Evolutionary conservation across 2,329 filamentous ascomycete genomes (phyloP).

Genomic region (Grosmannia clavigera): DNA sequence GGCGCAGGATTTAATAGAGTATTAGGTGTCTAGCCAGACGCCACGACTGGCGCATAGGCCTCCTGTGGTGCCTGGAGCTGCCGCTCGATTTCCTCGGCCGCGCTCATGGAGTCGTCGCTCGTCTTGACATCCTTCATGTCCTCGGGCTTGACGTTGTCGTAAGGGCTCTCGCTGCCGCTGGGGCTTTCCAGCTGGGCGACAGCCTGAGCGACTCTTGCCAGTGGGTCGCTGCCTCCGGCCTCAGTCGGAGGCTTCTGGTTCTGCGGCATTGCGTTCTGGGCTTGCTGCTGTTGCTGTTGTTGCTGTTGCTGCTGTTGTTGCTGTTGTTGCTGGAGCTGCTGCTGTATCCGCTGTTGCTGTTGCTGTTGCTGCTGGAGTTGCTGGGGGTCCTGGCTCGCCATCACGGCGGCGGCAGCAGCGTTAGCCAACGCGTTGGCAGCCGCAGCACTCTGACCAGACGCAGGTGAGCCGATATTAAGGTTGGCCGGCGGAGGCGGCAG

Average conservation of each 20-base stretch:
- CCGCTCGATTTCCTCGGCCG: slow-evolving; percentile 41
- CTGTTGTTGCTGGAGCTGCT: not conserved
- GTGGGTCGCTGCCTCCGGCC: slow-evolving; percentile 14
- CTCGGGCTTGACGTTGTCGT: not conserved
- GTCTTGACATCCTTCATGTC: slow-evolving; percentile 13
- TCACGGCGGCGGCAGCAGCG: slow-evolving; percentile 4
- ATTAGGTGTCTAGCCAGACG: not conserved
- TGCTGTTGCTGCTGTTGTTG: no score
- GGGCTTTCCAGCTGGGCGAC: slow-evolving; percentile 16
- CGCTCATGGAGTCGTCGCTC: slow-evolving; percentile 29
- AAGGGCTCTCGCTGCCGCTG: not conserved
- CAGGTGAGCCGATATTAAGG: slow-evolving; percentile 44
- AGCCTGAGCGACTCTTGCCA: slow-evolving; percentile 39
- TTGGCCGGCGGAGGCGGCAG: slow-evolving; percentile 73
- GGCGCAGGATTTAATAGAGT: not conserved
- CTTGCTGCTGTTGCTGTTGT: not conserved
- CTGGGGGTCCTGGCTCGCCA: not conserved
- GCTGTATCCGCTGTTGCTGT: not conserved
- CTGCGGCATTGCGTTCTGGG: not conserved
- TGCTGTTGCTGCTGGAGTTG: not conserved
- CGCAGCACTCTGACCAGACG: not conserved
- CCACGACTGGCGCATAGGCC: not conserved
- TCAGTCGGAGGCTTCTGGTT: not conserved
- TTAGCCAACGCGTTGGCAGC: slow-evolving; percentile 5
- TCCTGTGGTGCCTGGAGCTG: slow-evolving; percentile 31